phyloP scores from a whole-genome alignment of 202 grass and related monocot species.

The Carex sylvatica region DNA sequence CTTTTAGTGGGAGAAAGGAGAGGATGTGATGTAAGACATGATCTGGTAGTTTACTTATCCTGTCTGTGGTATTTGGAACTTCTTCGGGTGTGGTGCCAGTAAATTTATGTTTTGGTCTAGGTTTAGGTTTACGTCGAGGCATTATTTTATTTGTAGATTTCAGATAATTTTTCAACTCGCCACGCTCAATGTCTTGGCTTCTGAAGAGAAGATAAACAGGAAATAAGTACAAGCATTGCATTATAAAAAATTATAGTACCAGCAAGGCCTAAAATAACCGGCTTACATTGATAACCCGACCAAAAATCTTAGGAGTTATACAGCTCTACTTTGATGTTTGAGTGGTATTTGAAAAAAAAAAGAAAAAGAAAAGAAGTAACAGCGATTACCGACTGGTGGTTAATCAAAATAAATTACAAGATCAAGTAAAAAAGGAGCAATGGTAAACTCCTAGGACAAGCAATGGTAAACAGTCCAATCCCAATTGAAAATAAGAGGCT shows the following conservation, averaged over 20 bases:
- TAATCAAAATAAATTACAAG: no score
- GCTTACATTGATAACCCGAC: neutral
- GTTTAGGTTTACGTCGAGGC: neutral
- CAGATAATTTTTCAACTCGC: neutral
- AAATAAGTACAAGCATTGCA: neutral
- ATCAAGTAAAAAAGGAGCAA: no score
- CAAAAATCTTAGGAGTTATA: neutral
- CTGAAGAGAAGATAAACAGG: neutral
- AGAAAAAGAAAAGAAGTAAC: neutral
- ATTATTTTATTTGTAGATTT: neutral
- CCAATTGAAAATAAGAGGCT: neutral
- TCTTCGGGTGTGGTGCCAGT: neutral
- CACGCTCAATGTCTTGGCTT: neutral
- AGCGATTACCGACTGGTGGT: no score
- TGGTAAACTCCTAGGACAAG: no score
- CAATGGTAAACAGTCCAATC: no score
- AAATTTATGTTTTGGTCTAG: neutral
- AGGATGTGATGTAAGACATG: constrained; percentile 21
- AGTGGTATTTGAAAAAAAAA: neutral
- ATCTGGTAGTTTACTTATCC: constrained; percentile 12
- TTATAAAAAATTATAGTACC: neutral
- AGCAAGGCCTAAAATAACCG: no score
- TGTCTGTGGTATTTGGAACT: neutral
- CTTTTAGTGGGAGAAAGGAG: constrained; percentile 20
- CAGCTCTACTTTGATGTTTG: neutral